Evolutionary conservation across 1,139 yeast species (phyloP).

Genomic region (Geotrichum cucujoidarum): DNA sequence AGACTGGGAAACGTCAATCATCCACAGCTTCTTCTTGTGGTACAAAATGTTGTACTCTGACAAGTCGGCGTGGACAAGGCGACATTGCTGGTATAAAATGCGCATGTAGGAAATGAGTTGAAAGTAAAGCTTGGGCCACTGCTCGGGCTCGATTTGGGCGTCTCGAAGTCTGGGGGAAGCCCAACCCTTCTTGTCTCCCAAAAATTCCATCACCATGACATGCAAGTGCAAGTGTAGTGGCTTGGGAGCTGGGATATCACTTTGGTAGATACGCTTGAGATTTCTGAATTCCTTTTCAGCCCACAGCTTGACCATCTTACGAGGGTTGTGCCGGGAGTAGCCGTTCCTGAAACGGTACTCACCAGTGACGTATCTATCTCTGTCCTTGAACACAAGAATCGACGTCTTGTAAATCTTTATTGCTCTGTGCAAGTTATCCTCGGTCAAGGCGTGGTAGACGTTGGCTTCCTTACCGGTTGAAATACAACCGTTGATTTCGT

Average conservation of each 20-base stretch:
- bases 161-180: conserved; percentile 88
- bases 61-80: conserved; percentile 92
- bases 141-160: conserved; percentile 47
- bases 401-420: conserved; percentile 95
- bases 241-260: conserved; percentile 87
- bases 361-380: conserved; percentile 94
- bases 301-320: conserved; percentile 97
- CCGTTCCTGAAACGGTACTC: conserved; percentile 87
- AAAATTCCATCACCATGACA: conserved; percentile 90
- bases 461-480: conserved; percentile 98
- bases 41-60: conserved; percentile 88
- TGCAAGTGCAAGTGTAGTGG: conserved; percentile 85
- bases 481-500: conserved; percentile 87
- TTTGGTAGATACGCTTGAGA: conserved; percentile 67
- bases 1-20: conserved; percentile 94
- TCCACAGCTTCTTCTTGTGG: conserved; percentile 72
- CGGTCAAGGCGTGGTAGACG: conserved; percentile 88
- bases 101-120: conserved; percentile 83
- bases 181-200: conserved; percentile 64
- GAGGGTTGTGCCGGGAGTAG: conserved; percentile 82
- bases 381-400: conserved; percentile 87
- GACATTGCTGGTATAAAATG: conserved; percentile 78
- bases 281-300: conserved; percentile 97
- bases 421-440: conserved; percentile 54
- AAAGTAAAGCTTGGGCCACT: conserved; percentile 62